Conservation (phyloP, 2,329 filamentous ascomycete genomes). For the Xenoacremonium recifei region DNA sequence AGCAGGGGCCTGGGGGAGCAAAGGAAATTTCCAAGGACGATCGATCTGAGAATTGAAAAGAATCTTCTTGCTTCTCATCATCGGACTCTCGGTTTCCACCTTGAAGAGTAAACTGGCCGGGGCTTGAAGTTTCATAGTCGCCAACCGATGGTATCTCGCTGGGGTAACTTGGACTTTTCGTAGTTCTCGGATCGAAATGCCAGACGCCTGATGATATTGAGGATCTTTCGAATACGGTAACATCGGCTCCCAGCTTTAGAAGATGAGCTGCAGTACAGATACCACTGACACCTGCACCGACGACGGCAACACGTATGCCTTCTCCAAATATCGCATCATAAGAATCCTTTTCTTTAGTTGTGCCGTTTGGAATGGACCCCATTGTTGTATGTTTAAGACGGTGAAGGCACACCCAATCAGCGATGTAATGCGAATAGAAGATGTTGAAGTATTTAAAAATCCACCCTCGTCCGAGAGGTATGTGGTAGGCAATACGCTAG, state of each 20-base stretch:
- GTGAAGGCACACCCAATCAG: too few species aligned
- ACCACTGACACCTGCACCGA: conserved; percentile 41
- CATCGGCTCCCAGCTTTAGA: conserved; percentile 31
- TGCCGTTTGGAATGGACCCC: conserved; percentile 16
- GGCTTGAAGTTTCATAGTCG: conserved; percentile 20
- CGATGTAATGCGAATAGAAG: too few species aligned
- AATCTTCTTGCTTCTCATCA: neutral
- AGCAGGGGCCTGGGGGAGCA: conserved; percentile 46
- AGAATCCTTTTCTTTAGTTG: conserved; percentile 1
- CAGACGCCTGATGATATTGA: conserved; percentile 36
- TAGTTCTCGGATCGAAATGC: conserved; percentile 32
- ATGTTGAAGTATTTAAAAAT: too few species aligned
- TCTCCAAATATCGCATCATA: conserved; percentile 7
- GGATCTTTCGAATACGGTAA: conserved; percentile 38
- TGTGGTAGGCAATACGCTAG: too few species aligned
- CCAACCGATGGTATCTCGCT: conserved; percentile 27
- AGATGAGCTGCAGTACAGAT: conserved; percentile 38
- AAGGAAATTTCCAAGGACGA: conserved; percentile 13
- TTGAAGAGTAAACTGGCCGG: conserved; percentile 5
- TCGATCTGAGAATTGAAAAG: neutral
- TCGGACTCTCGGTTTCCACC: neutral
- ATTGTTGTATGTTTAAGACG: neutral
- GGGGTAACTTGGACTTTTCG: conserved; percentile 32
- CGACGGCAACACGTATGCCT: conserved; percentile 31
- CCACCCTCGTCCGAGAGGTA: too few species aligned